A percentile compares a stretch with the other conserved stretches of the same genome.
These are phyloP conservation scores for Wallemia ichthyophaga DNA, from an alignment of 1,284 basidiomycete genomes.

Conservation along the genomic window DNA sequence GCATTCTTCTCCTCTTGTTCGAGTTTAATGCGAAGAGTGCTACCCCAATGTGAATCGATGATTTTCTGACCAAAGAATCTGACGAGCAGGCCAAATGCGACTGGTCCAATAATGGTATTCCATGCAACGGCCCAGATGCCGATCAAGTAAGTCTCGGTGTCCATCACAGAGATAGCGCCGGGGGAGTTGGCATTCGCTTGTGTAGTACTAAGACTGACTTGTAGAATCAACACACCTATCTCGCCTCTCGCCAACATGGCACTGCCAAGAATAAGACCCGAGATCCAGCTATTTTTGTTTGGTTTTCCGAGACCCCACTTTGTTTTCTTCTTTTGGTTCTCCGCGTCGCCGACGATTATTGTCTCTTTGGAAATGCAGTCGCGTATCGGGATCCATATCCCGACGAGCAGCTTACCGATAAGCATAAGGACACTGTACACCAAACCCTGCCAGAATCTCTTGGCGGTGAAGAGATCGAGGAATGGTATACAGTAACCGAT, in stretches of 20 bases:
- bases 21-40: neutral
- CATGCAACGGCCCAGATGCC: constrained; percentile 24
- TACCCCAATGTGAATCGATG: constrained; percentile 14
- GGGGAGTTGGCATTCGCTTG: neutral
- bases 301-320: neutral
- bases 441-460: constrained; percentile 23
- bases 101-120: constrained; percentile 22
- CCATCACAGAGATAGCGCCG: constrained; percentile 11
- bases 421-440: constrained; percentile 22
- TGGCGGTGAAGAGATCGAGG: constrained; percentile 19
- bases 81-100: constrained; percentile 17
- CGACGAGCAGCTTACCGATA: constrained; percentile 19
- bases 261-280: neutral
- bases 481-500: constrained; percentile 27
- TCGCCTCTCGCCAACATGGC: neutral
- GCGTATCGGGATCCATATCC: constrained; percentile 14
- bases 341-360: neutral
- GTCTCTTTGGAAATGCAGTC: constrained; percentile 2
- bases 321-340: neutral
- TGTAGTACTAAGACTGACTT: neutral
- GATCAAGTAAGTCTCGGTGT: constrained; percentile 19
- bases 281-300: neutral
- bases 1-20: too few species aligned
- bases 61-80: constrained; percentile 13
- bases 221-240: neutral